A percentile compares a stretch with the other conserved stretches of the same genome.
phyloP scores from a whole-genome alignment of 1,284 basidiomycete species.

The Heterobasidion occidentale region DNA sequence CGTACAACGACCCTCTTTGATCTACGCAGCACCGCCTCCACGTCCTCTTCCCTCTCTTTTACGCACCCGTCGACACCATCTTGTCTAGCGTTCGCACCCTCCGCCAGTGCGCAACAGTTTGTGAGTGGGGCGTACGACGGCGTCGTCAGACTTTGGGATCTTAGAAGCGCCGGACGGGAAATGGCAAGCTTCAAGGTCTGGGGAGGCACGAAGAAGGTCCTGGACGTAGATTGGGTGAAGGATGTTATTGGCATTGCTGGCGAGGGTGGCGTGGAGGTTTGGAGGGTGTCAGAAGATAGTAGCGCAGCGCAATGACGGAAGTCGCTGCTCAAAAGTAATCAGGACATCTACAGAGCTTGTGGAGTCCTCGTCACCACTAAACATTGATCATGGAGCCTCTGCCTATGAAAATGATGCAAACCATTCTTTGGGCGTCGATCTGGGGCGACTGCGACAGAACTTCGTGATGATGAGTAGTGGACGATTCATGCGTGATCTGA shows the following conservation, averaged over 20 bases:
- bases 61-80: constrained; percentile 63
- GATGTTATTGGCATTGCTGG: constrained; percentile 74
- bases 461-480: no score
- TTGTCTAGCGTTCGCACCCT: constrained; percentile 11
- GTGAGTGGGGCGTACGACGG: constrained; percentile 82
- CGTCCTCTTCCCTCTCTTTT: constrained; percentile 43
- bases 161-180: constrained; percentile 58
- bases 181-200: constrained; percentile 63
- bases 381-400: no score
- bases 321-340: not conserved
- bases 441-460: no score
- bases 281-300: constrained; percentile 41
- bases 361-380: no score
- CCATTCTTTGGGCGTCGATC: no score
- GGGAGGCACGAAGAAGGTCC: constrained; percentile 50
- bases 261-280: constrained; percentile 78
- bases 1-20: constrained; percentile 63
- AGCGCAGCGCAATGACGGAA: not conserved
- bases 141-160: constrained; percentile 80
- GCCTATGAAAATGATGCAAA: no score
- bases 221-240: constrained; percentile 71
- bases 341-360: not conserved
- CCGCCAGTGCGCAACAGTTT: constrained; percentile 47
- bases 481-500: no score
- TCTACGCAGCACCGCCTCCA: constrained; percentile 37